Conservation (phyloP, 345 rosid species). For the Erucastrum elatum region DNA sequence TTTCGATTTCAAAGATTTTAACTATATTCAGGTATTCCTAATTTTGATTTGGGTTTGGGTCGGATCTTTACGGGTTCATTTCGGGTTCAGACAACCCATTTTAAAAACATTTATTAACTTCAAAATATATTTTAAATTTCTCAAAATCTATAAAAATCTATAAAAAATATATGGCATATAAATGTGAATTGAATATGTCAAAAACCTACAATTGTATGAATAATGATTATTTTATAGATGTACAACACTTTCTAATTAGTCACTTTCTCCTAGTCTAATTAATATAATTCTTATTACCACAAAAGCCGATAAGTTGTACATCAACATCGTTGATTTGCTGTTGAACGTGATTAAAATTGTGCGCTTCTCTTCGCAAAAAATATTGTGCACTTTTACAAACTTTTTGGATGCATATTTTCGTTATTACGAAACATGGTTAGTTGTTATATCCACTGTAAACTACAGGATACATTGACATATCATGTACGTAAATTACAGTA, state of each 20-base stretch:
- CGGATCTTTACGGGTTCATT: no score
- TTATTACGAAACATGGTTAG: background rate
- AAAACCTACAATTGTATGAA: no score
- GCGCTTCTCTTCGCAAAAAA: background rate
- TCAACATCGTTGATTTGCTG: constrained; percentile 21
- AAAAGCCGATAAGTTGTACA: background rate
- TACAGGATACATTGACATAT: background rate
- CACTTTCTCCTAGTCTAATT: constrained; percentile 21
- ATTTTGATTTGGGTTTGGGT: no score
- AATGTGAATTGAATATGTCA: no score
- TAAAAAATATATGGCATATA: no score
- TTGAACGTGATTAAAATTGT: background rate
- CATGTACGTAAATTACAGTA: background rate
- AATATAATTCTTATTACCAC: background rate
- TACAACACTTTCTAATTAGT: constrained; percentile 20
- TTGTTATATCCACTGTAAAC: background rate
- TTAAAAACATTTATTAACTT: no score
- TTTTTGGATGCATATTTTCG: constrained; percentile 22
- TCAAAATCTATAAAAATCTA: no score
- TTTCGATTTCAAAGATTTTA: no score
- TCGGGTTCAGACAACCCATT: no score
- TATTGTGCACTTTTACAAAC: constrained; percentile 8
- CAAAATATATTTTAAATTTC: no score
- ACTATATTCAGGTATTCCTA: no score
- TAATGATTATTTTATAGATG: no score